Base-by-base conservation (phyloP, 179 eudicot genomes). In the Vitellaria paradoxa region DNA sequence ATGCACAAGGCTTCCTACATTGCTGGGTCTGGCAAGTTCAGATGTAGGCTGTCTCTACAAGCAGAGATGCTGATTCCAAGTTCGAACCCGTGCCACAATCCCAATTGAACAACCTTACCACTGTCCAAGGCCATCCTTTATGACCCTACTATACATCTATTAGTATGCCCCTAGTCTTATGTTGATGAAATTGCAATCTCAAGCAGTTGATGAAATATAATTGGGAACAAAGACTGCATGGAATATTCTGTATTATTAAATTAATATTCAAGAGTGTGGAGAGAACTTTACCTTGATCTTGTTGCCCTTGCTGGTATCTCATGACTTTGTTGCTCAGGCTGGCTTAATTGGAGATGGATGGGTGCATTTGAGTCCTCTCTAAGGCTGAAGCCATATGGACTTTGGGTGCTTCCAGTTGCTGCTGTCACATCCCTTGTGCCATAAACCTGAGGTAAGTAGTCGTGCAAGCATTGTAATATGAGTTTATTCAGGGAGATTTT, bases 281-380 rank as follows among this genome's bases (percentile, higher is more conserved):
- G 77, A 60, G 20, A 65, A 63, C 52, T 20, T 65, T 81, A 86
- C 94, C 94, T 79, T 65, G 86, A 84, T 78, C 78, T 82, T 73
- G 79, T 81, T 24, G 61, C 70, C 71, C 80, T 79, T 52, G 79
- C 65, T 18, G 86, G 78, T 79, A 76, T 66, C 66, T 85, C 86
- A 46, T 76, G 68, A 65, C 23, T 82, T 67, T 82, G 84, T 65
- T 70, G 86, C 76, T 81, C 87, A 72, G 91, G 91, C 42, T 73
- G 91, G 75, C 89, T 81, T 69, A 88, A 82, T 52, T 85, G 91
- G 72, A 90, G 92, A 81, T 78, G 71, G 37, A 87, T 78, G 30
- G 89, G 84, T 50, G 66, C 84, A 60, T 66, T 80, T 65, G 73
- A 63, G 77, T 73, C 83, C 53, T 77, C 75, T 57, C 73, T 65